Evolutionary conservation across 306 rosid species (phyloP), one percentile per base, ranked within the genome.

Genomic region (Lagenaria siceraria): DNA sequence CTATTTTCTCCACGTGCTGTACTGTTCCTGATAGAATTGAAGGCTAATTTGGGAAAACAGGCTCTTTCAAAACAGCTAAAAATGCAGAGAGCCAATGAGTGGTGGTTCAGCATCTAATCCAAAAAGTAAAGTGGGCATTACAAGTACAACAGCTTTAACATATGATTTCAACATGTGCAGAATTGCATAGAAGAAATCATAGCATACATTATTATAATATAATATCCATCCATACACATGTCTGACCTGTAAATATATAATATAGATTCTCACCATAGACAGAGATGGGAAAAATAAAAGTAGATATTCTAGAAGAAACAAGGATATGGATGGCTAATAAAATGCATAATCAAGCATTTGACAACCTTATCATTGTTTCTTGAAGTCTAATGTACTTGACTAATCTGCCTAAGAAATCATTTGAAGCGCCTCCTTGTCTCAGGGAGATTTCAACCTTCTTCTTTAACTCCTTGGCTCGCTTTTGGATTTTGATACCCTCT

Each of bases 401-500:
- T 48, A 72, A 72, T 48, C 76, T 72, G 25, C 60, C 24, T 15
- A 72, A 49, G 76, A 49, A 72, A 27, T 72, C 76, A 72, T 43
- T 49, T 46, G 84, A 82, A 48, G 84, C 61, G 7, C 84, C 84
- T 31, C 74, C 86, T 27, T 70, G 54, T 56, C 61, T 68, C n/a
- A 80, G 21, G 79, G 82, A 81, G 74, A 79, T 19, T 58, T 78
- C 79, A 15, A 86, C 69, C 52, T 81, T 56, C 80, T 86, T 84
- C 86, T 89, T 89, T 72, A 89, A 56, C 12, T 80, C 82, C 15
- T 77, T 87, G 31, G 80, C 83, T 80, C 75, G 84, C 22, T 79
- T 76, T 74, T 90, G 90, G 60, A 88, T 83, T 74, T 74, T 85
- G 51, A 80, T 80, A 76, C 86, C 92, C 71, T 88, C 91, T 49